Conservation (phyloP, 805 yeast genomes). For the Metschnikowia peoriensis region DNA sequence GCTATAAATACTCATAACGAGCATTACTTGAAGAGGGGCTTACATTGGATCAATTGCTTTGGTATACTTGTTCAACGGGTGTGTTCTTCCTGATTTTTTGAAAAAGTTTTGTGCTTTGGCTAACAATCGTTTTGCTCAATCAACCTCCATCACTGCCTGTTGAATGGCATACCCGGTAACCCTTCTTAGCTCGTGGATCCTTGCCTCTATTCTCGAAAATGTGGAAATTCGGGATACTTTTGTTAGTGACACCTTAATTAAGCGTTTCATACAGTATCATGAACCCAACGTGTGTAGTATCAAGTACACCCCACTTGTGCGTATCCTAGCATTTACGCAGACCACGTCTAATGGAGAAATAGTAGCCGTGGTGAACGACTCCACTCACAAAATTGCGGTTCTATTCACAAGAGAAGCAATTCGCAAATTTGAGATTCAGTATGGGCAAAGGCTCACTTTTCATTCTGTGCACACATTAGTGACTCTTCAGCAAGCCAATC, state of each 20-base stretch:
- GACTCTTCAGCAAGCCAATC: conserved; percentile 26
- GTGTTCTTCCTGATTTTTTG: no score
- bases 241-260: conserved; percentile 11
- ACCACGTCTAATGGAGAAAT: conserved; percentile 24
- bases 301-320: conserved; percentile 24
- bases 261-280: conserved; percentile 15
- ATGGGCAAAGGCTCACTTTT: conserved; percentile 35
- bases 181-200: conserved; percentile 18
- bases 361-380: conserved; percentile 33
- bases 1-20: no score
- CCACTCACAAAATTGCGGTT: conserved; percentile 29
- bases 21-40: no score
- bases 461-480: conserved; percentile 28
- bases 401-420: conserved; percentile 29
- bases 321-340: conserved; percentile 27
- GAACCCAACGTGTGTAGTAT: conserved; percentile 11
- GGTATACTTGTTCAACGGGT: no score
- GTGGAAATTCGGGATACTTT: conserved; percentile 1
- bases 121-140: no score
- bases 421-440: conserved; percentile 27
- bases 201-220: conserved; percentile 6
- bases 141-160: neutral
- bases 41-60: no score
- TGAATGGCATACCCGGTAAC: conserved; percentile 16
- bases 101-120: no score